phyloP scores from a whole-genome alignment of 768 basidiomycete species.

The Serendipita indica region DNA sequence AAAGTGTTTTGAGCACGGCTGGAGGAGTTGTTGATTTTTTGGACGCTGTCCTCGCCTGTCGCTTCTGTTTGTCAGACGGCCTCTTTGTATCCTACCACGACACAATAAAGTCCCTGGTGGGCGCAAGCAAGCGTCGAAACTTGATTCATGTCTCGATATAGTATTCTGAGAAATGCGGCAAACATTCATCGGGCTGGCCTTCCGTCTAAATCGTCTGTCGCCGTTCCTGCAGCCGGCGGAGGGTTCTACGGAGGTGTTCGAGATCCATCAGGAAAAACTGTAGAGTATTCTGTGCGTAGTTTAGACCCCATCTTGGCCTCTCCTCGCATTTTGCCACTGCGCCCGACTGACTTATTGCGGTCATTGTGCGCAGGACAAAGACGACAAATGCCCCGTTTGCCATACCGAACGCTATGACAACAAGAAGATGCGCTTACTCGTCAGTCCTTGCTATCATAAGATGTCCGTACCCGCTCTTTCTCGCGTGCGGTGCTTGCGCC shows the following conservation, averaged over 20 bases:
- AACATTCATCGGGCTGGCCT: background rate
- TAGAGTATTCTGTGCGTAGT: conserved; percentile 60
- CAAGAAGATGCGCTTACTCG: conserved; percentile 81
- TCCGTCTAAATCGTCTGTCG: background rate
- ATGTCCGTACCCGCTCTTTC: conserved; percentile 38
- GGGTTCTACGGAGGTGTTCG: conserved; percentile 51
- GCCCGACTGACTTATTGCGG: background rate
- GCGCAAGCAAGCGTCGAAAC: no score
- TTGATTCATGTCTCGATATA: conserved; percentile 5
- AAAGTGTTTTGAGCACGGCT: conserved; percentile 18
- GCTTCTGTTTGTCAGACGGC: background rate
- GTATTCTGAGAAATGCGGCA: conserved; percentile 5
- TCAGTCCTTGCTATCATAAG: conserved; percentile 97
- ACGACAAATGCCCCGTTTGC: conserved; percentile 94
- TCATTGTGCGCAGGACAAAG: conserved; percentile 44
- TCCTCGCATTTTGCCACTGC: background rate
- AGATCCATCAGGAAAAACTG: conserved; percentile 66
- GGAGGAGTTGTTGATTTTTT: conserved; percentile 9
- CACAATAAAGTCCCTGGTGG: no score
- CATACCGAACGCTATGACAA: conserved; percentile 93
- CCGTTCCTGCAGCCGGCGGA: background rate
- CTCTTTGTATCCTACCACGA: no score
- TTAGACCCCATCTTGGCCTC: background rate
- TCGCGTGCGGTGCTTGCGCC: background rate
- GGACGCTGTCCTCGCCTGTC: background rate